Conservation (phyloP, 495 filamentous ascomycete species). For the Hyphodiscus hymeniophilus region DNA sequence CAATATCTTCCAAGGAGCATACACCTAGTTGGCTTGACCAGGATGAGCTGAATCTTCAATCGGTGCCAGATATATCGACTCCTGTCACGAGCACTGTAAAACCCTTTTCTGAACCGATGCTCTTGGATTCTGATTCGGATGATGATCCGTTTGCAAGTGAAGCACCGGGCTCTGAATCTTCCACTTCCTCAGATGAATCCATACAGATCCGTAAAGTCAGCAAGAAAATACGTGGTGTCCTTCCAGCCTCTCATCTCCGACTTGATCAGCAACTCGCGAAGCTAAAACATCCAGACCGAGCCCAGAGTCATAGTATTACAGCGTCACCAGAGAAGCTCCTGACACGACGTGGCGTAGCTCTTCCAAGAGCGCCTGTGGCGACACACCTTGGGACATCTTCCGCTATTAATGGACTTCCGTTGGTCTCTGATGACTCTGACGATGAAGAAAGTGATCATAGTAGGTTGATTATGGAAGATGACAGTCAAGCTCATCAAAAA, state of each 20-base stretch:
- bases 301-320: slow-evolving; percentile 19
- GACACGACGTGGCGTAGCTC: slow-evolving; percentile 49
- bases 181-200: slow-evolving; percentile 30
- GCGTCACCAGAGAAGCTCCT: slow-evolving; percentile 10
- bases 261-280: slow-evolving; percentile 47
- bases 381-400: slow-evolving; percentile 10
- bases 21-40: not conserved
- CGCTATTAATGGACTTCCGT: slow-evolving; percentile 15
- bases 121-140: slow-evolving; percentile 18
- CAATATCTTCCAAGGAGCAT: slow-evolving; percentile 3
- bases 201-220: slow-evolving; percentile 34
- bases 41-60: not conserved
- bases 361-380: slow-evolving; percentile 6
- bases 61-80: slow-evolving; percentile 13
- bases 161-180: not conserved
- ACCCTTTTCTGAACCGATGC: slow-evolving; percentile 22
- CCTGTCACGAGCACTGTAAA: slow-evolving; percentile 17
- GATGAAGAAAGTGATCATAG: slow-evolving; percentile 20
- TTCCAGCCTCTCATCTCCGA: slow-evolving; percentile 86
- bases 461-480: slow-evolving; percentile 12
- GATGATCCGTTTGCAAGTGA: slow-evolving; percentile 13
- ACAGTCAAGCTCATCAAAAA: slow-evolving; percentile 3
- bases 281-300: slow-evolving; percentile 31
- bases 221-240: slow-evolving; percentile 66
- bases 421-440: slow-evolving; percentile 40